A percentile compares a stretch with the other conserved stretches of the same genome.
phyloP scores from a whole-genome alignment of 345 rosid species.

The Laguncularia racemosa region DNA sequence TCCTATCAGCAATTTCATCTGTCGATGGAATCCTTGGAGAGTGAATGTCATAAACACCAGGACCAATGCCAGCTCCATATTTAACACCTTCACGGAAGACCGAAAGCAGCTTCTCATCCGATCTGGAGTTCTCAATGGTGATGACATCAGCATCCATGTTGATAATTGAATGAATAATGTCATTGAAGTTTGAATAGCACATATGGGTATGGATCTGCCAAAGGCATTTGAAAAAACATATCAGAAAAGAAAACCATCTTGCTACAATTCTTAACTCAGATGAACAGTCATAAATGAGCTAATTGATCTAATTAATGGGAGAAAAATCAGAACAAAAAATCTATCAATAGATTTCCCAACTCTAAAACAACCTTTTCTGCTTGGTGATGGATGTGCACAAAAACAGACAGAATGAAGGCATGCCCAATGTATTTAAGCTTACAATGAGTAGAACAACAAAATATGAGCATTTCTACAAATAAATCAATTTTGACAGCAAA shows the following conservation, averaged over 20 bases:
- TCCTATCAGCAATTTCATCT: conserved; percentile 86
- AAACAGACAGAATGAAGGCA: too few relatives aligned
- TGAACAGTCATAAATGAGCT: too few relatives aligned
- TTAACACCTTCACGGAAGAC: conserved; percentile 97
- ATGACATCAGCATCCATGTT: conserved; percentile 98
- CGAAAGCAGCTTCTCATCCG: conserved; percentile 92
- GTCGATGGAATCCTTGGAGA: conserved; percentile 94
- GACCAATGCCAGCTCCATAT: conserved; percentile 96
- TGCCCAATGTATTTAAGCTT: too few relatives aligned
- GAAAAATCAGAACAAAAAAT: too few relatives aligned
- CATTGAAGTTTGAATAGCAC: conserved; percentile 99
- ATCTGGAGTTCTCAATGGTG: conserved; percentile 96
- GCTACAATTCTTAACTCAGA: too few relatives aligned
- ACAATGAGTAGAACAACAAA: too few relatives aligned
- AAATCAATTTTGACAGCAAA: too few relatives aligned
- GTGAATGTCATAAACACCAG: conserved; percentile 95
- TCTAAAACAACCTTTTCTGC: too few relatives aligned
- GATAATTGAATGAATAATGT: conserved; percentile 92
- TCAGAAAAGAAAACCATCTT: not conserved
- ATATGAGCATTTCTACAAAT: too few relatives aligned
- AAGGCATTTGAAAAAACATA: not conserved
- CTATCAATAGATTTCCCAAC: too few relatives aligned
- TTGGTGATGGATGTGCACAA: too few relatives aligned
- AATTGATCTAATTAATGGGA: too few relatives aligned
- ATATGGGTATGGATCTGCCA: conserved; percentile 92